Evolutionary conservation across 139 green algal species (phyloP).

Genomic region (Mesostigma viride): DNA sequence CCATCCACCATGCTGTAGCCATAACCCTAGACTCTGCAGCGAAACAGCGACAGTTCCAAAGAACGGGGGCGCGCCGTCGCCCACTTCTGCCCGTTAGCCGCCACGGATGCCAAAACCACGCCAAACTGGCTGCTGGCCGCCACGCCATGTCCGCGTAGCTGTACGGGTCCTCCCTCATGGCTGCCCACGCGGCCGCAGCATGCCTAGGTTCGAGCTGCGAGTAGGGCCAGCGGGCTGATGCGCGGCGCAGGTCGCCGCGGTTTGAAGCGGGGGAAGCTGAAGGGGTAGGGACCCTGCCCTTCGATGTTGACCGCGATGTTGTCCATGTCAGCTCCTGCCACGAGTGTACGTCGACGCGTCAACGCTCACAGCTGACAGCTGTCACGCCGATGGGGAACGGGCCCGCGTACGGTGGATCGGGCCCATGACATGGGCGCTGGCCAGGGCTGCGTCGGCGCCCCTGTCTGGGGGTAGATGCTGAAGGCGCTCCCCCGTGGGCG

Average conservation of each 20-base stretch:
- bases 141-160: too few species aligned
- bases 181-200: too few species aligned
- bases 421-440: too few species aligned
- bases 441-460: too few species aligned
- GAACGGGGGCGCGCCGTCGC: conserved; percentile 14
- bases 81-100: conserved; percentile 27
- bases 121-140: conserved; percentile 6
- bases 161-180: too few species aligned
- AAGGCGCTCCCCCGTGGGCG: too few species aligned
- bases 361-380: too few species aligned
- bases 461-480: too few species aligned
- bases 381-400: too few species aligned
- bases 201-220: conserved; percentile 20
- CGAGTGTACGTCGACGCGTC: too few species aligned
- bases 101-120: conserved; percentile 22
- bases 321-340: conserved; percentile 17
- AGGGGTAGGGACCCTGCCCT: conserved; percentile 20
- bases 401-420: too few species aligned
- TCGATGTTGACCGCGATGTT: conserved; percentile 26
- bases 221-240: conserved; percentile 20
- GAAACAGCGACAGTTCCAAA: conserved; percentile 20
- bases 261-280: conserved; percentile 22
- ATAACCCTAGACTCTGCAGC: neutral
- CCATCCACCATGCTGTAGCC: conserved; percentile 5
- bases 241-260: conserved; percentile 17